A percentile compares a stretch with the other conserved stretches of the same genome.
Evolutionary conservation across 2,329 filamentous ascomycete species (phyloP).

Genomic region (Colletotrichum destructivum): DNA sequence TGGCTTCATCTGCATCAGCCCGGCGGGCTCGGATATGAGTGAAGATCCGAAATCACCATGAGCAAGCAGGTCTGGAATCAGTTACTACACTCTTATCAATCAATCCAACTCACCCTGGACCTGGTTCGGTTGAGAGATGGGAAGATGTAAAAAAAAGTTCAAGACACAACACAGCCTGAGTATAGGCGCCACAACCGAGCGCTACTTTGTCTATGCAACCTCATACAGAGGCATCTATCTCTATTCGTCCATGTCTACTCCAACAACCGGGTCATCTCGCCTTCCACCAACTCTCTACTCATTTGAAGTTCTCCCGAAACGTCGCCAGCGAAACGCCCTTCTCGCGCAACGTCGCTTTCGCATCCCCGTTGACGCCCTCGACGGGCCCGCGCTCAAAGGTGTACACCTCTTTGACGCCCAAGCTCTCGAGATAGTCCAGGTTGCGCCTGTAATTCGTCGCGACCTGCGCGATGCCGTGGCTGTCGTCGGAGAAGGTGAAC

Average conservation of each 20-base stretch:
- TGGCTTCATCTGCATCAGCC: background rate
- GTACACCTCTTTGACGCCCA: conserved; percentile 77
- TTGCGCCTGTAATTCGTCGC: conserved; percentile 85
- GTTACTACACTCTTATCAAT: too few species aligned
- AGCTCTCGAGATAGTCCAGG: conserved; percentile 77
- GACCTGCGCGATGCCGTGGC: conserved; percentile 89
- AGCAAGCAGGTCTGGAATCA: background rate
- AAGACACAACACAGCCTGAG: too few species aligned
- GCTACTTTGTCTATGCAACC: background rate
- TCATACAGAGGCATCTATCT: background rate
- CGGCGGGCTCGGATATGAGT: background rate
- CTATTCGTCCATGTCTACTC: conserved; percentile 7
- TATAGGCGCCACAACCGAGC: background rate
- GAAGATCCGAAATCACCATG: too few species aligned
- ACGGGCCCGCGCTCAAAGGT: conserved; percentile 61
- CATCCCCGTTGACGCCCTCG: conserved; percentile 46
- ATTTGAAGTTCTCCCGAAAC: conserved; percentile 54
- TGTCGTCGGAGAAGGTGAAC: conserved; percentile 96
- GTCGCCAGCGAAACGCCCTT: conserved; percentile 59
- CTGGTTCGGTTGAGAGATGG: background rate
- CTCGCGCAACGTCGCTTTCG: conserved; percentile 58
- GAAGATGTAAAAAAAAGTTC: too few species aligned
- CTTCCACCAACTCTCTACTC: background rate
- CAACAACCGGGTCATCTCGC: background rate
- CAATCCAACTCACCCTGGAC: too few species aligned